Percentiles rank a stretch among this genome's conserved stretches.
These are phyloP conservation scores for Trichophyton equinum DNA, from an alignment of 2,329 filamentous ascomycete species.

Conservation along the genomic window DNA sequence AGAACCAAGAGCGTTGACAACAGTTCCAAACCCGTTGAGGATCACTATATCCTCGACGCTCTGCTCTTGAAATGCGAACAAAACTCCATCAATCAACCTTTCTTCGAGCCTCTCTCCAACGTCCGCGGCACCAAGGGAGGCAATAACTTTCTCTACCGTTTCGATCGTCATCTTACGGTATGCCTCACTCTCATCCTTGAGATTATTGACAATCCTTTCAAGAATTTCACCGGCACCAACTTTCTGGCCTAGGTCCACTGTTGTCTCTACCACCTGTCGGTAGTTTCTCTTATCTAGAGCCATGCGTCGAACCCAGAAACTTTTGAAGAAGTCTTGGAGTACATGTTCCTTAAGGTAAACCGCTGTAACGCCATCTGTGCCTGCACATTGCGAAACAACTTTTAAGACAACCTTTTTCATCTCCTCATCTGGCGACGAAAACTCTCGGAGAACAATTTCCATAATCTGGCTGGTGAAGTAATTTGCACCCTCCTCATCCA, in stretches of 20 bases:
- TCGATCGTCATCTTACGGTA: constrained; percentile 99
- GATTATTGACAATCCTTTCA: constrained; percentile 81
- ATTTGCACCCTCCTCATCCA: constrained; percentile 99
- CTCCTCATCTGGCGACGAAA: constrained; percentile 92
- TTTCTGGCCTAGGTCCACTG: constrained; percentile 91
- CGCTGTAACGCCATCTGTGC: constrained; percentile 87
- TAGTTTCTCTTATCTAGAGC: constrained; percentile 96
- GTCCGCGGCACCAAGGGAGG: constrained; percentile 83
- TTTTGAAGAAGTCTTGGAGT: constrained; percentile 93
- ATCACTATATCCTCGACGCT: constrained; percentile 92
- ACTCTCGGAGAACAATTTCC: constrained; percentile 93
- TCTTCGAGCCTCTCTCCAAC: constrained; percentile 88
- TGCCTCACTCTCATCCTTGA: constrained; percentile 95
- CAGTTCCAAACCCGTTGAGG: constrained; percentile 93
- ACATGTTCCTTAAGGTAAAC: constrained; percentile 93
- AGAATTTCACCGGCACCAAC: constrained; percentile 95
- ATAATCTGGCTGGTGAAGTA: constrained; percentile 99
- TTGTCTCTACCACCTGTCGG: constrained; percentile 93
- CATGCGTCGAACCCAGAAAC: constrained; percentile 96
- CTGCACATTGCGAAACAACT: constrained; percentile 89
- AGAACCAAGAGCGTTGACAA: constrained; percentile 86
- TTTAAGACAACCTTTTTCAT: constrained; percentile 99
- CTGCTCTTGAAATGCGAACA: constrained; percentile 96
- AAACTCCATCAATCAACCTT: constrained; percentile 83
- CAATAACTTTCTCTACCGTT: constrained; percentile 92